phyloP scores from a whole-genome alignment of 2,329 filamentous ascomycete species.

The Neonectria hederae region DNA sequence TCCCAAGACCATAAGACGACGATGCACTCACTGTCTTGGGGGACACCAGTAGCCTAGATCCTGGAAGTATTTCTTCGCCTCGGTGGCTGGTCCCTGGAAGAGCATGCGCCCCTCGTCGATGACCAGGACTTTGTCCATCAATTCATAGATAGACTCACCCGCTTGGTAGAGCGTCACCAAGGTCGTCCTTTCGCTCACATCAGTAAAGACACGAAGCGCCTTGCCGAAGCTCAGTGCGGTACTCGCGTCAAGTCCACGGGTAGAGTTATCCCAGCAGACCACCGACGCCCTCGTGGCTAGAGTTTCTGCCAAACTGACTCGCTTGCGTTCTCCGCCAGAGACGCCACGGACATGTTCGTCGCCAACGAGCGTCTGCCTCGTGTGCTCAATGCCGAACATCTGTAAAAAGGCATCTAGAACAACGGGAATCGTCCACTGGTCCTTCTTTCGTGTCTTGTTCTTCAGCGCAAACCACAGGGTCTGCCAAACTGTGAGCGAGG shows the following conservation, averaged over 20 bases:
- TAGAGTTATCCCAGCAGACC: slow-evolving; percentile 75
- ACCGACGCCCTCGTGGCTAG: slow-evolving; percentile 54
- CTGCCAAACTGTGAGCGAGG: slow-evolving; percentile 22
- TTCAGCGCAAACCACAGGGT: slow-evolving; percentile 24
- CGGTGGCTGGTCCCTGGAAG: slow-evolving; percentile 68
- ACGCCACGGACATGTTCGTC: slow-evolving; percentile 68
- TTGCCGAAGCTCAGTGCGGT: slow-evolving; percentile 75
- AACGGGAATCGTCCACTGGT: slow-evolving; percentile 14
- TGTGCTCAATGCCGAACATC: slow-evolving; percentile 25
- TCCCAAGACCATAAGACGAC: not conserved
- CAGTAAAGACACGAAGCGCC: slow-evolving; percentile 67
- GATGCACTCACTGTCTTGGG: slow-evolving; percentile 9
- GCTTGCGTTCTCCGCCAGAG: slow-evolving; percentile 71
- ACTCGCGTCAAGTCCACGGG: slow-evolving; percentile 69
- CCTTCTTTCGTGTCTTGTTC: slow-evolving; percentile 25
- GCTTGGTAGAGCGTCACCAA: slow-evolving; percentile 75
- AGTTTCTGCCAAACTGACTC: slow-evolving; percentile 76
- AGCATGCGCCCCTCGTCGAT: slow-evolving; percentile 73
- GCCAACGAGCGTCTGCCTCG: slow-evolving; percentile 56
- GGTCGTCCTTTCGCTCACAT: slow-evolving; percentile 70
- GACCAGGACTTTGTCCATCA: slow-evolving; percentile 77
- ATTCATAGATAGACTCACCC: slow-evolving; percentile 67
- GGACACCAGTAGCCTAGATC: slow-evolving; percentile 68
- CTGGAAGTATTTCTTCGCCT: slow-evolving; percentile 72
- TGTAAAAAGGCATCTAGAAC: slow-evolving; percentile 19